Evolutionary conservation across 2,329 filamentous ascomycete genomes (phyloP), one percentile per base, ranked within the genome.

Genomic region (Venturia aucupariae): DNA sequence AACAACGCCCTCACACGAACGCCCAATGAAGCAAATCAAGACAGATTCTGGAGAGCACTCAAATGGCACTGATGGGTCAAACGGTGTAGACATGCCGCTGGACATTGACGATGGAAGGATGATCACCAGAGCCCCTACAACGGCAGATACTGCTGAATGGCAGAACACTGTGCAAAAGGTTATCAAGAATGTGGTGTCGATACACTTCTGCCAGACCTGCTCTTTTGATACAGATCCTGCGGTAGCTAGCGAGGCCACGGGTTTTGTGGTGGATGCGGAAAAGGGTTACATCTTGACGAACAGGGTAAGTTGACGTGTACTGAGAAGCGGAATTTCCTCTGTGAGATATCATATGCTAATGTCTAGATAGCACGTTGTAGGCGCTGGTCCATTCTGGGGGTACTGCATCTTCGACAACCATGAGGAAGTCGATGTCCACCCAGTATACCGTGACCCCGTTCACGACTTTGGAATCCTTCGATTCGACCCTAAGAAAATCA

Each of bases 361-460:
- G 19, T 62, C 42, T 22, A 59, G 67, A 83, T 82, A 70, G 66
- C 94, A 99, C 78, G 94, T 99, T 39, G 94, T 97, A 51, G 92
- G 94, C 68, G 84, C 94, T 0, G 94, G 94, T 0, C 94, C 94
- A 0, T 99, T 99, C 77, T 97, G 93, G 89, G 94, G 94, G 60
- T 97, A 96, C 78, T 92, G 90, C 74, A 92, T 99, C 69, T 99
- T 99, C 75, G 95, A 99, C 76, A 99, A 99, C 74, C 94, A 99
- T 76, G 94, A 99, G 74, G 86, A 89, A 80, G 94, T 94, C 70
- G 94, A 99, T 74, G 93, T 95, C 60, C 90, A 92, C 73, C 94
- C 94, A 10, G 92, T 99, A 61, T 99, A 99, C 78, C 91, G 94
- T 72, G 94, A 99, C 72, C 95, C 94, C 19, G 93, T 99, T 35